phyloP scores from a whole-genome alignment of 73 alveolate genomes.

The Paramecium bursaria region DNA sequence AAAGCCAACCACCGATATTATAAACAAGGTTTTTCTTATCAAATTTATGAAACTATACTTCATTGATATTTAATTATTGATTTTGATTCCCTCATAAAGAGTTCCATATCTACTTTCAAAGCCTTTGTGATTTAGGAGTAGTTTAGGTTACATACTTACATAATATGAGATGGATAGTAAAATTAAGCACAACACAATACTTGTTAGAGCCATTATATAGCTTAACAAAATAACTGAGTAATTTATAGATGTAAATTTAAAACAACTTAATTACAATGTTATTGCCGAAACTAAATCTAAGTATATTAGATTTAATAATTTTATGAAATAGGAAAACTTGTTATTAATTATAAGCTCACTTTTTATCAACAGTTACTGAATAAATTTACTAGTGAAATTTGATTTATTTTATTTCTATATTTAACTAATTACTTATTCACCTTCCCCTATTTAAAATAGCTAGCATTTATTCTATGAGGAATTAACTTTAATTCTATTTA shows the following conservation, averaged over 20 bases:
- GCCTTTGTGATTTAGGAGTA: conserved; percentile 8
- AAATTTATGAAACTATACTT: conserved; percentile 1
- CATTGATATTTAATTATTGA: conserved; percentile 15
- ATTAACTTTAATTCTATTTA: neutral
- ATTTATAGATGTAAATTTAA: neutral
- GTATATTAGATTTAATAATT: neutral
- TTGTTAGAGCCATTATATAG: neutral
- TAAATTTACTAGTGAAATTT: neutral
- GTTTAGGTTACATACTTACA: conserved; percentile 5
- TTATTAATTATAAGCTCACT: neutral
- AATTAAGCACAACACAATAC: neutral
- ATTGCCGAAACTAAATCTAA: conserved; percentile 37
- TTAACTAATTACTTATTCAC: neutral
- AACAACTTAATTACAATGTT: neutral
- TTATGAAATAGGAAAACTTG: neutral
- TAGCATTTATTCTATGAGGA: too few species aligned
- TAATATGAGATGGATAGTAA: neutral
- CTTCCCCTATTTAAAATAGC: neutral
- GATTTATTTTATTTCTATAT: neutral
- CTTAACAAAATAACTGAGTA: neutral
- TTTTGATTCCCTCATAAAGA: conserved; percentile 26
- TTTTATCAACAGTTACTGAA: neutral
- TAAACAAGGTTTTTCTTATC: conserved; percentile 26
- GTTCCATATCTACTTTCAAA: conserved; percentile 29
- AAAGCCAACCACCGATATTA: conserved; percentile 3